Evolutionary conservation across 2,329 filamentous ascomycete genomes (phyloP).

Genomic region (Calonectria pseudoturangicola): DNA sequence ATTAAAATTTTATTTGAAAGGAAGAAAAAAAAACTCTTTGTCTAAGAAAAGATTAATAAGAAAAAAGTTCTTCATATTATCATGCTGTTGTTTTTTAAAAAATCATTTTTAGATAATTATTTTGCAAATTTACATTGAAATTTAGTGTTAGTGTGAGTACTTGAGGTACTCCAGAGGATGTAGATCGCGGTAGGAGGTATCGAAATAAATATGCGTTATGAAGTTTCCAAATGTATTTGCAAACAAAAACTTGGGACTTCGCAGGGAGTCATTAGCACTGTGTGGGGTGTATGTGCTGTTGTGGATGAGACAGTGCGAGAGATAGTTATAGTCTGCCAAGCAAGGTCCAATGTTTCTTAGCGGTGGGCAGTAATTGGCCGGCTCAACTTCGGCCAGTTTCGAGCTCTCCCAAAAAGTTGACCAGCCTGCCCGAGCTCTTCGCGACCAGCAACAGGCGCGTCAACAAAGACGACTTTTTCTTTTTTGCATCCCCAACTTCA

Average conservation of each 20-base stretch:
- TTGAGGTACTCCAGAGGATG: too few relatives aligned
- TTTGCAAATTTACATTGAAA: too few relatives aligned
- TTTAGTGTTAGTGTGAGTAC: too few relatives aligned
- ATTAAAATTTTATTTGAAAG: too few relatives aligned
- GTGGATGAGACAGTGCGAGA: constrained; percentile 44
- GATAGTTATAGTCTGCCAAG: not conserved
- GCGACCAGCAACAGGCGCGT: constrained; percentile 58
- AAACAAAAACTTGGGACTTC: constrained; percentile 24
- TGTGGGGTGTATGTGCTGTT: not conserved
- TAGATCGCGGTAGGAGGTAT: too few relatives aligned
- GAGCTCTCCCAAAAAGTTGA: constrained; percentile 58
- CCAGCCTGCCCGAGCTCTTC: constrained; percentile 54
- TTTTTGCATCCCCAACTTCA: constrained; percentile 52
- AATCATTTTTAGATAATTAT: too few relatives aligned
- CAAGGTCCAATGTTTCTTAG: constrained; percentile 33
- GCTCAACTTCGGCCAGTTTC: constrained; percentile 52
- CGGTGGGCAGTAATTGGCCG: constrained; percentile 43
- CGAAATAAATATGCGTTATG: too few relatives aligned
- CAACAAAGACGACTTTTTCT: constrained; percentile 55
- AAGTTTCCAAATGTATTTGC: constrained; percentile 35
- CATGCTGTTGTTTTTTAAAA: too few relatives aligned
- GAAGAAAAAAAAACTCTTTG: too few relatives aligned
- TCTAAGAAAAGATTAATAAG: too few relatives aligned
- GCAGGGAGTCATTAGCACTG: not conserved
- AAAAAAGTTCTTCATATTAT: too few relatives aligned